Conservation (phyloP, 78 protist genomes). For the Tieghemostelium lacteum region DNA sequence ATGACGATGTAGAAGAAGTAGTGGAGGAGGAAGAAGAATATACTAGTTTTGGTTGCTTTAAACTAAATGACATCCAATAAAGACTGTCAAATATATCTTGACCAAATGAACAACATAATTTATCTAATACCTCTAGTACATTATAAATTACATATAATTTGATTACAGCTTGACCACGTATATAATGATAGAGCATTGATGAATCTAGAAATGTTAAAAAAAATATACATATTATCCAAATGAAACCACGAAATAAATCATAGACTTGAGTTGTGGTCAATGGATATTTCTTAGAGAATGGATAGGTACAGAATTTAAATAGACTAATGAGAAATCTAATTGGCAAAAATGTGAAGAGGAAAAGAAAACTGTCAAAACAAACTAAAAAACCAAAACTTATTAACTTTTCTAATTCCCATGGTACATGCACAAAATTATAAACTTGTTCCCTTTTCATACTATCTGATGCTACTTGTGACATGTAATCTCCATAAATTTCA, state of each 20-base stretch:
- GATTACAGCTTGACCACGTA: conserved; percentile 90
- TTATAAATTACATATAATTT: conserved; percentile 94
- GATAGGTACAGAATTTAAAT: conserved; percentile 14
- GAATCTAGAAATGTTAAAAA: conserved; percentile 59
- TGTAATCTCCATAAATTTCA: conserved; percentile 77
- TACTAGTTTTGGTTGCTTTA: not conserved
- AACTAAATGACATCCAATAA: conserved; percentile 64
- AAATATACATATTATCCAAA: conserved; percentile 51
- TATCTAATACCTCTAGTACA: conserved; percentile 89
- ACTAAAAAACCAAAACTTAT: conserved; percentile 64
- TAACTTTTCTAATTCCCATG: conserved; percentile 77
- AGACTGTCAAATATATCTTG: conserved; percentile 92
- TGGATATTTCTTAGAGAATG: conserved; percentile 52
- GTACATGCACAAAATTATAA: conserved; percentile 83
- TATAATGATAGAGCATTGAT: conserved; percentile 88
- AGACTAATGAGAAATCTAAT: conserved; percentile 51
- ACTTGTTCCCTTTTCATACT: conserved; percentile 73
- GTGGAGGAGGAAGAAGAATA: not conserved
- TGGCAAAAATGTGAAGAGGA: conserved; percentile 76
- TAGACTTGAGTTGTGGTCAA: conserved; percentile 62
- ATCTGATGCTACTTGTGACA: conserved; percentile 46
- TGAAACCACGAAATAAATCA: conserved; percentile 73
- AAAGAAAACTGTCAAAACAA: conserved; percentile 73
- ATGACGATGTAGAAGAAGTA: not conserved
- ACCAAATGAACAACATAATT: conserved; percentile 86